Evolutionary conservation across 2,329 filamentous ascomycete species (phyloP), one percentile per base, ranked within the genome.

Genomic region (Talaromyces rugulosus): DNA sequence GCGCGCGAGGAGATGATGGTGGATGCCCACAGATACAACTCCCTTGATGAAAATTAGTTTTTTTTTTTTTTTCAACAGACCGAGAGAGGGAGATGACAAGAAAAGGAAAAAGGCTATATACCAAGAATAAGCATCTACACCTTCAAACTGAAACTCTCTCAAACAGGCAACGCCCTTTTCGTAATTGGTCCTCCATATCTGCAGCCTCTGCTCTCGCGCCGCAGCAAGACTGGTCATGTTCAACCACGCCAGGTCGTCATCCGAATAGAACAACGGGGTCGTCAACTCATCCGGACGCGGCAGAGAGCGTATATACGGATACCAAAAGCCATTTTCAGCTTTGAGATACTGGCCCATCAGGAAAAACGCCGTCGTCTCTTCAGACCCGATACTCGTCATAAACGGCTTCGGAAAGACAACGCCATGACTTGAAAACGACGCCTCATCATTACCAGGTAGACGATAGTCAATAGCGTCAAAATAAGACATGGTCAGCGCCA

Each of bases 311-410:
- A 92, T 84, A 73, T 92, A 92, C 1, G 86, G 82, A 71, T 78
- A 81, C 89, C 89, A 92, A 66, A 84, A 85, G 0, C 89, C 89
- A 1, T 80, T 69, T 1, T 74, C 60, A 1, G 83, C 84, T 2
- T 82, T 74, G 34, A 91, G 78, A 69, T 86, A 87, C 71, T 92
- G 85, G 64, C 87, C 85, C 70, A 90, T 81, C 5, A 92, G 80
- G 65, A 90, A 88, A 74, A 91, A 89, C 4, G 87, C 83, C 8
- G 85, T 83, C 56, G 87, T 75, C 61, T 89, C 84, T 66, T 89
- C 83, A 0, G 85, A 81, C 1, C 83, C 82, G 1, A 81, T 73
- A 4, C 70, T 68, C 0, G 78, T 67, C 54, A 89, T 72, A 66
- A 90, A 86, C 1, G 70, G 69, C 0, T 66, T 56, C 0, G 85